A percentile compares a stretch with the other conserved stretches of the same genome.
These are phyloP conservation scores for Elongisporangium undulatum DNA, from an alignment of 352 stramenopile genomes.

Conservation along the genomic window DNA sequence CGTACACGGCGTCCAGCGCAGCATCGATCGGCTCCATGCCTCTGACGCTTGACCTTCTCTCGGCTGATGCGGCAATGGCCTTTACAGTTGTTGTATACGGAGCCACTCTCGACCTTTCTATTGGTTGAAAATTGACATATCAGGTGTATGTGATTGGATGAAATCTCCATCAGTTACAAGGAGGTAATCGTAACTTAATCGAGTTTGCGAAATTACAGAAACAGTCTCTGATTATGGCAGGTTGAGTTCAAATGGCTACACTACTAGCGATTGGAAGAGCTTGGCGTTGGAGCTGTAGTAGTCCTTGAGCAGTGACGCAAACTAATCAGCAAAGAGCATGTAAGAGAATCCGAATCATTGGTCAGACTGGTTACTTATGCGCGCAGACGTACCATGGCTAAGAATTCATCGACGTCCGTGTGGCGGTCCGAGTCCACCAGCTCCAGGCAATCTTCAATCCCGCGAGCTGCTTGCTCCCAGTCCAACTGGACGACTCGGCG, in stretches of 20 bases:
- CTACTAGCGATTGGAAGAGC: not conserved
- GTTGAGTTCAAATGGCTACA: not conserved
- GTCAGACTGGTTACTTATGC: no score
- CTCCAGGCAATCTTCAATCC: not conserved
- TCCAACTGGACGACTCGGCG: slow-evolving; percentile 22
- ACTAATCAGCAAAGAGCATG: not conserved
- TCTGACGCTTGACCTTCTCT: not conserved
- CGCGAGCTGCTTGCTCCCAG: slow-evolving; percentile 12
- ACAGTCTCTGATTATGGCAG: not conserved
- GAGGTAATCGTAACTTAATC: not conserved
- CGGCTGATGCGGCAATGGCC: not conserved
- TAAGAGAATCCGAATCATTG: no score
- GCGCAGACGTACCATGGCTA: not conserved
- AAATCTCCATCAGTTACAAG: not conserved
- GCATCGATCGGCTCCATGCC: slow-evolving; percentile 56
- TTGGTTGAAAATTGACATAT: not conserved
- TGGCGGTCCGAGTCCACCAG: not conserved
- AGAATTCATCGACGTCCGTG: not conserved
- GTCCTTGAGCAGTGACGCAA: not conserved
- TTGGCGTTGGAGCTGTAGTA: not conserved
- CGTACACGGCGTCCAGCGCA: slow-evolving; percentile 44
- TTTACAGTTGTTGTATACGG: not conserved
- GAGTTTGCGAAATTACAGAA: not conserved
- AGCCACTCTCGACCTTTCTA: not conserved
- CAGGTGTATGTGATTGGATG: not conserved